phyloP scores from a whole-genome alignment of 2,329 filamentous ascomycete genomes.

The Aphanocladium album region DNA sequence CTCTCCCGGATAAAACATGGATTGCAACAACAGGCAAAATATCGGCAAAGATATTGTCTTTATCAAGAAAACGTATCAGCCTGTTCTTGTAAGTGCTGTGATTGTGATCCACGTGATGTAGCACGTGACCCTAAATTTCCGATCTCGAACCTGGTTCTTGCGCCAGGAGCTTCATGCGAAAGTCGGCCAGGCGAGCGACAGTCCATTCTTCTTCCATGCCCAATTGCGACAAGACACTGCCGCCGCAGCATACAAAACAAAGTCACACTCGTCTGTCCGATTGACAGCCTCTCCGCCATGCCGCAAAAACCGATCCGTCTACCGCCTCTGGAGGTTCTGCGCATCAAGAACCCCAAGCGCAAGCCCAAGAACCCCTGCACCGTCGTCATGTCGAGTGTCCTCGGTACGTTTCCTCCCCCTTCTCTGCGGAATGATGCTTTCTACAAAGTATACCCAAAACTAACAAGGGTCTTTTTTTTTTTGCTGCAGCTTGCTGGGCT shows the following conservation, averaged over 20 bases:
- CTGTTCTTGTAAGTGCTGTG: neutral
- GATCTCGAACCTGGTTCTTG: neutral
- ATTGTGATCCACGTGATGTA: neutral
- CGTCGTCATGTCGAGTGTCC: conserved; percentile 52
- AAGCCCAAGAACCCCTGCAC: conserved; percentile 48
- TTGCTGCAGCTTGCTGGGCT: conserved; percentile 81
- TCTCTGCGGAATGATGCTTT: too few relatives aligned
- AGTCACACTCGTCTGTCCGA: too few relatives aligned
- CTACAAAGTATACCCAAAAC: neutral
- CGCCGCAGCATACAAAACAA: neutral
- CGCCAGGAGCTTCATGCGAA: neutral
- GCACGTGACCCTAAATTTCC: conserved; percentile 2
- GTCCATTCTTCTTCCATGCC: neutral
- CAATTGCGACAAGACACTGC: neutral
- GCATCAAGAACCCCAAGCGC: conserved; percentile 49
- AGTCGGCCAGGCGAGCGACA: neutral
- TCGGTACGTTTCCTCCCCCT: conserved; percentile 37
- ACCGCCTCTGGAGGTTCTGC: conserved; percentile 50
- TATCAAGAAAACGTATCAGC: neutral
- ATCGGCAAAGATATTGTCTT: neutral
- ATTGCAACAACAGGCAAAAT: too few relatives aligned
- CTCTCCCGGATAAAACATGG: too few relatives aligned
- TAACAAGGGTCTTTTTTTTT: neutral
- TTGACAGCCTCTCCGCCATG: conserved; percentile 30
- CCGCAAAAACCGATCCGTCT: conserved; percentile 51